Conservation (phyloP, 225 moss, liverwort and hornwort species). For the Bryum argenteum region DNA sequence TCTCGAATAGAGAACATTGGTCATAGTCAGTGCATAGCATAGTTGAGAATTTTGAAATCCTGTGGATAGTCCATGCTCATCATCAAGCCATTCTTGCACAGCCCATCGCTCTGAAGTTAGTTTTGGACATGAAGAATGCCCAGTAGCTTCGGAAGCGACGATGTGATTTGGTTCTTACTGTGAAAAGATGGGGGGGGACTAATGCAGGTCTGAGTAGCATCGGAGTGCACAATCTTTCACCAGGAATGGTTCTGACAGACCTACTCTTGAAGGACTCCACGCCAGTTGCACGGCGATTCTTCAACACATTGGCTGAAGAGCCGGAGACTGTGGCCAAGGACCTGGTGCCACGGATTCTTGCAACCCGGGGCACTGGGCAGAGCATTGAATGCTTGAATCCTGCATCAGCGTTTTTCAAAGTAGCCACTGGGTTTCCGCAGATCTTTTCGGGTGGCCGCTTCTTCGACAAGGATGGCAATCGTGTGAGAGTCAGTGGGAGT, state of each 20-base stretch:
- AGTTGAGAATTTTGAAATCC: conserved; percentile 1
- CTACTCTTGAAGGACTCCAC: conserved; percentile 85
- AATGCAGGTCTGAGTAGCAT: conserved; percentile 73
- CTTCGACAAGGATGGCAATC: conserved; percentile 92
- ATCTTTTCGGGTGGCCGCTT: conserved; percentile 85
- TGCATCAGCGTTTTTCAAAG: conserved; percentile 71
- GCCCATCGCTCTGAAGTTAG: neutral
- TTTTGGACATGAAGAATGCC: neutral
- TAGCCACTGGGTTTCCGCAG: conserved; percentile 77
- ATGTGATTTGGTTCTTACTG: conserved; percentile 8
- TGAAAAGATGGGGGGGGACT: neutral
- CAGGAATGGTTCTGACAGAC: conserved; percentile 90
- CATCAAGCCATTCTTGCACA: neutral
- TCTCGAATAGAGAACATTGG: no score
- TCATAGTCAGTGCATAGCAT: neutral
- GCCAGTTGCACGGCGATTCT: conserved; percentile 81
- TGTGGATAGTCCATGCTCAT: neutral
- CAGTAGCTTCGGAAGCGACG: no score
- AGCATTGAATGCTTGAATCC: conserved; percentile 80
- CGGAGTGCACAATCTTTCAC: conserved; percentile 96
- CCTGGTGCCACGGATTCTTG: conserved; percentile 71
- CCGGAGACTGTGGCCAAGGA: conserved; percentile 82
- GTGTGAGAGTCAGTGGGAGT: conserved; percentile 63
- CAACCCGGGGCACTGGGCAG: conserved; percentile 65
- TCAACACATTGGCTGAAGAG: conserved; percentile 95